Base-by-base conservation (phyloP, 495 filamentous ascomycete genomes). In the Penicillium manginii region DNA sequence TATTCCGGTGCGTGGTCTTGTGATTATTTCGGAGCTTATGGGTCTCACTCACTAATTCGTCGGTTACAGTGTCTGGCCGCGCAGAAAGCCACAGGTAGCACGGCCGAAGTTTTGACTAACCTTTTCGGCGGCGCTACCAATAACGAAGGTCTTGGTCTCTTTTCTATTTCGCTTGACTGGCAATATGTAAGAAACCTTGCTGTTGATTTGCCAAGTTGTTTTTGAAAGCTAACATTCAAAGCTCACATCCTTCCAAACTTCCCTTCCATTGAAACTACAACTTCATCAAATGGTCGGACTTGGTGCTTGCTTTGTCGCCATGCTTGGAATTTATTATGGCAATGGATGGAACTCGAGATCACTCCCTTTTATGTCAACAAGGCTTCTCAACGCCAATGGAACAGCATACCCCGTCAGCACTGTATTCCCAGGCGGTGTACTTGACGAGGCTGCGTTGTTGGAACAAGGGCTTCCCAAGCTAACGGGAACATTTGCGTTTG, bases 91-190 rank as follows among this genome's bases (percentile, higher is more conserved):
- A 70, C 68, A 2, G 64, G 64, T 31, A 55, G 37, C 9, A 74
- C 46, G 50, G 76, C 74, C 50, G 46, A 47, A 8, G 47, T 64
- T 2, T 62, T 80, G 29, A 73, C 69, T 21, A 72, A 69, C 23
- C 39, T 86, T 7, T 87, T 87, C 49, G 84, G 84, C 11, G 84
- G 84, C 1, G 66, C 83, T 0, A 60, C 71, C 4, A 78, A 73
- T 23, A 86, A 87, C 57, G 82, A 74, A 50, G 77, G 77, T 4
- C 59, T 80, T 4, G 83, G 83, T 0, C 58, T 83, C 1, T 72
- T 86, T 26, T 71, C 64, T 22, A 45, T 84, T 22, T 73, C 71
- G 2, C 74, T 85, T 10, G 83, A 86, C 65, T 86, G 83, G 83
- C 80, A 86, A 68, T 86, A 84, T 59, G 76, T 84, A 65, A 60